phyloP scores from a whole-genome alignment of 2,329 filamentous ascomycete genomes.

The Cladosporium cucumerinum region DNA sequence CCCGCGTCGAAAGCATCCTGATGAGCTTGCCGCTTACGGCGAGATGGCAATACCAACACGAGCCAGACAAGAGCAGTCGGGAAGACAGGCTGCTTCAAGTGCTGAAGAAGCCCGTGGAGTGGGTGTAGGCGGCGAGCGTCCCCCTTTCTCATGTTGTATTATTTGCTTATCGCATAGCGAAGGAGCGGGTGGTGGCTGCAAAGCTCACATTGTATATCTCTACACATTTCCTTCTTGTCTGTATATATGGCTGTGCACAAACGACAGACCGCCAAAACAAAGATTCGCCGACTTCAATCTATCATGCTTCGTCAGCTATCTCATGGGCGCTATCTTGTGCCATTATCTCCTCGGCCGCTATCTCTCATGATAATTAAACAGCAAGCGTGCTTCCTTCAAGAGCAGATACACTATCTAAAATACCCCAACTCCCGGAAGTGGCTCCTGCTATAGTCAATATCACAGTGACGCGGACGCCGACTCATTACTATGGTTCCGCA shows the following conservation, averaged over 20 bases:
- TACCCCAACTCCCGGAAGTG: not conserved
- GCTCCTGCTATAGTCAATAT: not conserved
- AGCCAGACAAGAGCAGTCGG: constrained; percentile 67
- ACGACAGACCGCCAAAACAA: not conserved
- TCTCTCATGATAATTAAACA: not conserved
- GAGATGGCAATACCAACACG: constrained; percentile 94
- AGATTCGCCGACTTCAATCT: not conserved
- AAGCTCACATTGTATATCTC: constrained; percentile 6
- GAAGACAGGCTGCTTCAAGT: constrained; percentile 80
- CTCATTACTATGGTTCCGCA: not conserved
- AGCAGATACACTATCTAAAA: not conserved
- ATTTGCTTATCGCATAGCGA: constrained; percentile 14
- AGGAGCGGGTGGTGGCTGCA: not conserved
- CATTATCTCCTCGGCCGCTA: not conserved
- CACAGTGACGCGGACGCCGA: not conserved
- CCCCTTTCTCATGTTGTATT: constrained; percentile 1
- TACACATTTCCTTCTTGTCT: constrained; percentile 5
- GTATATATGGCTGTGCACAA: not conserved
- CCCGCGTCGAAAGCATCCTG: constrained; percentile 90
- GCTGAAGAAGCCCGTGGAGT: constrained; percentile 59
- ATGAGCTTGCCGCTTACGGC: constrained; percentile 96
- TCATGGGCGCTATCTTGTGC: not conserved
- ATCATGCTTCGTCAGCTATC: not conserved
- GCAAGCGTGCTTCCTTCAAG: not conserved
- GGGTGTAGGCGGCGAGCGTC: constrained; percentile 45